Conservation (phyloP, 768 basidiomycete species). For the Vararia minispora region DNA sequence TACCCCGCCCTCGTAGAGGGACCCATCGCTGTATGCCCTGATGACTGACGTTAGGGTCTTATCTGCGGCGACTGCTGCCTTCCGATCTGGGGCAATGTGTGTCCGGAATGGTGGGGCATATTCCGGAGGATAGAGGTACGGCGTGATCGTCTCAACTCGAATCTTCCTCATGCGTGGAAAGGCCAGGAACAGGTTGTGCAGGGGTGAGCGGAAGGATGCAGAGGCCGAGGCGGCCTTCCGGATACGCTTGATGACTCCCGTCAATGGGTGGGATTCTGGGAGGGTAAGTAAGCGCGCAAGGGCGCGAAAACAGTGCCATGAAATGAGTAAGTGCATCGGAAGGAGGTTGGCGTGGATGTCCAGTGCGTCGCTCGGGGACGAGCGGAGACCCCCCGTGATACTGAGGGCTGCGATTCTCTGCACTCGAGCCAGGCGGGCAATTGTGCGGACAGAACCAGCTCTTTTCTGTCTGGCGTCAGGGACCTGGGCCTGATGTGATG, state of each 20-base stretch:
- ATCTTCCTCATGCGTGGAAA: slow-evolving; percentile 8
- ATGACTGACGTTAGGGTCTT: not conserved
- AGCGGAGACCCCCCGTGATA: slow-evolving; percentile 14
- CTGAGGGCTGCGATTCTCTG: slow-evolving; percentile 14
- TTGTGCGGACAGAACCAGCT: not conserved
- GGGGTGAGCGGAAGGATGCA: slow-evolving; percentile 5
- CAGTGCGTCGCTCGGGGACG: slow-evolving; percentile 6
- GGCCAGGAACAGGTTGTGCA: slow-evolving; percentile 10
- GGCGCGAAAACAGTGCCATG: slow-evolving; percentile 1
- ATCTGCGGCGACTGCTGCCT: not conserved
- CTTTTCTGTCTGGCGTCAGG: rapidly evolving
- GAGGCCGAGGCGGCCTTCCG: not conserved
- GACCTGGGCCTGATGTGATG: too few species aligned
- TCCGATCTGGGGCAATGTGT: not conserved
- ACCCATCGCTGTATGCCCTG: slow-evolving; percentile 15
- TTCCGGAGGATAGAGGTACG: not conserved
- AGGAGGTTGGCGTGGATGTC: slow-evolving; percentile 6
- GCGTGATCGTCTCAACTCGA: not conserved
- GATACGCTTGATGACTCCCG: not conserved
- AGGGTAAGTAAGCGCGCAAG: slow-evolving; percentile 7
- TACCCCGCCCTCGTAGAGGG: slow-evolving; percentile 8
- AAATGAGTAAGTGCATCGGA: slow-evolving; percentile 2
- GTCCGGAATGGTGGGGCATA: too few species aligned
- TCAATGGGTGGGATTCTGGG: slow-evolving; percentile 7
- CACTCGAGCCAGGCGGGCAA: not conserved